Evolutionary conservation across 441 rosid species (phyloP), one percentile per base, ranked within the genome.

Genomic region (Erodium texanum): DNA sequence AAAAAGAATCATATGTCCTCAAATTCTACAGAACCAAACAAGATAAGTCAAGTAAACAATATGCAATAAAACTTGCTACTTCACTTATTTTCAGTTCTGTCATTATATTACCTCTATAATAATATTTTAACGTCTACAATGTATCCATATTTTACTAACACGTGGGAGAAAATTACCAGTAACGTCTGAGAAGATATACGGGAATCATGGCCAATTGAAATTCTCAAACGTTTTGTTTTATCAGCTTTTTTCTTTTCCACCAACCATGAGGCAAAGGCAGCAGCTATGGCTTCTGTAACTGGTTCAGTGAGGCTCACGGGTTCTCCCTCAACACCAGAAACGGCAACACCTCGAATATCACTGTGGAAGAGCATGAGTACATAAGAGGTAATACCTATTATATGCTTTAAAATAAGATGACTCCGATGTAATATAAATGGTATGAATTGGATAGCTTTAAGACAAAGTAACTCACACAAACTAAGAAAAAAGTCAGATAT

Each of bases 121-220:
- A 2, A 1, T 62, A 62, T 62, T 62, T 61, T 27, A 62, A 14
- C 65, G 5, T 62, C 34, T 62, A 24, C 12, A 0, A 6, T 6
- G 18, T 27, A 62, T 24, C 32, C 65, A 62, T 62, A n/a, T 15
- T 24, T 62, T 32, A 71, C 29, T 36, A 29, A 62, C 10, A 64
- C 11, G 20, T 64, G 62, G 34, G 71, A 61, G 68, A 64, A 76
- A 23, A 24, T 22, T 81, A 91, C 98, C 87, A 80, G 86, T 71
- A 94, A 82, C 52, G 74, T 62, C 71, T 82, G 83, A 29, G 98
- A 97, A 77, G 99, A 94, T 77, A 94, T 83, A 63, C 97, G 95
- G 66, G 99, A 94, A 83, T 94, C 99, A 74, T 91, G 99, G 70
- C 99, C 97, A 59, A 89, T 76, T 52, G 99, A 91, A 64, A 94